Base-by-base conservation (phyloP, 495 filamentous ascomycete genomes). In the Penicillium ochrochloron region DNA sequence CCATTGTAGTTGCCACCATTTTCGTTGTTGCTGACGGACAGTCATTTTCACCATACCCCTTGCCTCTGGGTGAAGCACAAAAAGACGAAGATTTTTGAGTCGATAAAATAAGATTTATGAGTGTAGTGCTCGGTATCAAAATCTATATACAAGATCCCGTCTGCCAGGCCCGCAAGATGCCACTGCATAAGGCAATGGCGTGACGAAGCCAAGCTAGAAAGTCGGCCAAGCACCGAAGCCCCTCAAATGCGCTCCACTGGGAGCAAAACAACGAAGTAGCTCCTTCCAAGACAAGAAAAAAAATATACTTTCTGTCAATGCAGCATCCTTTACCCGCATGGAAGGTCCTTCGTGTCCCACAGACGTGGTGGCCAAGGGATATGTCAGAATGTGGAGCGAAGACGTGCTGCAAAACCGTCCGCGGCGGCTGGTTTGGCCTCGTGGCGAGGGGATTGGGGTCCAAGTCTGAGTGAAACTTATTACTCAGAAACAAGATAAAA, bases 1-100 rank as follows among this genome's bases (percentile, higher is more conserved):
- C 76, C 78, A 81, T 44, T 76, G 70, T n/a, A 73, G 41, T 3
- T 68, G 63, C 57, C 77, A 80, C 80, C 80, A 80, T 68, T 76
- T 76, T 58, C 65, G 62, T 42, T 61, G 70, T 33, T 69, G 62
- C 33, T 75, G 63, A 34, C 63, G 63, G 27, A 66, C 51, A 15
- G 60, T 50, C 70, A 75, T 72, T 27, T 23, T 27, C 1, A 27
- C 6, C 21, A 2, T 10, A 21, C 31, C 8, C 17, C 29, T 55
- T 34, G 21, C 59, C 42, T 59, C 57, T 31, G 2, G 19, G 19
- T 33, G 10, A 9, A 21, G n/a, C 6, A 48, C 3, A 23, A 59
- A 50, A 31, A 56, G 21, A 19, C 39, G 39, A 25, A 19, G 12
- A 17, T 58, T 37, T n/a, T 39, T 33, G n/a, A 4, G n/a, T 33